Conservation (phyloP, 1,284 basidiomycete species). For the Microbotryum intermedium region DNA sequence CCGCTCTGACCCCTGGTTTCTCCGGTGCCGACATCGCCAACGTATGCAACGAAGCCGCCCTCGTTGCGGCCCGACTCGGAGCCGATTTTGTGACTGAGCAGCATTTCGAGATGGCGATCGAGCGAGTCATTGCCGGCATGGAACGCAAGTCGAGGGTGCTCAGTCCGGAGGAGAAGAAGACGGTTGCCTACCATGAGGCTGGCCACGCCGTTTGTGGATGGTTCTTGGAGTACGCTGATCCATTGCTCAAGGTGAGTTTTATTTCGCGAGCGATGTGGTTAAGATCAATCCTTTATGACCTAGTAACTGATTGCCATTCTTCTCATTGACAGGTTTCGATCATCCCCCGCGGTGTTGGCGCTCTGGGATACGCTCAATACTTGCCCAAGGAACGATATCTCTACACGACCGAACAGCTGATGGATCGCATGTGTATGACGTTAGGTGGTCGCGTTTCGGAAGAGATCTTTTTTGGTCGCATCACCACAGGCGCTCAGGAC, state of each 20-base stretch:
- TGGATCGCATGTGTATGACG: slow-evolving; percentile 97
- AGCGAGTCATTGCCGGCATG: slow-evolving; percentile 93
- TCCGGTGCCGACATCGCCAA: slow-evolving; percentile 98
- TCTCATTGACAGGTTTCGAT: slow-evolving; percentile 63
- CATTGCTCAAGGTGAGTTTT: slow-evolving; percentile 63
- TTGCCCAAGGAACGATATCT: slow-evolving; percentile 93
- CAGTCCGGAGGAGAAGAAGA: slow-evolving; percentile 94
- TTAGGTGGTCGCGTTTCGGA: slow-evolving; percentile 97
- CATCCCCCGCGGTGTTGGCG: slow-evolving; percentile 91
- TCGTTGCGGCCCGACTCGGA: slow-evolving; percentile 81
- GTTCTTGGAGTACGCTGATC: slow-evolving; percentile 96
- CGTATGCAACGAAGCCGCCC: slow-evolving; percentile 94
- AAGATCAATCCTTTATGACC: background rate
- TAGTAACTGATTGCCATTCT: background rate
- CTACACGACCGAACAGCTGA: slow-evolving; percentile 86
- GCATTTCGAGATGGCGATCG: slow-evolving; percentile 95
- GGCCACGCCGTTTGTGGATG: slow-evolving; percentile 97
- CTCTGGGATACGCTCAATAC: slow-evolving; percentile 93
- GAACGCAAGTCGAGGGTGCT: slow-evolving; percentile 92
- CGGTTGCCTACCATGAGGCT: slow-evolving; percentile 97
- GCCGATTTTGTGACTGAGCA: slow-evolving; percentile 70
- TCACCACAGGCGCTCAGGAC: slow-evolving; percentile 88
- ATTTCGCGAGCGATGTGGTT: background rate
- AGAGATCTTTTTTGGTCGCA: slow-evolving; percentile 94
- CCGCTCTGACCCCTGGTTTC: slow-evolving; percentile 93